Evolutionary conservation across 768 basidiomycete genomes (phyloP), one percentile per base, ranked within the genome.

Genomic region (Termitomyces titanicus): DNA sequence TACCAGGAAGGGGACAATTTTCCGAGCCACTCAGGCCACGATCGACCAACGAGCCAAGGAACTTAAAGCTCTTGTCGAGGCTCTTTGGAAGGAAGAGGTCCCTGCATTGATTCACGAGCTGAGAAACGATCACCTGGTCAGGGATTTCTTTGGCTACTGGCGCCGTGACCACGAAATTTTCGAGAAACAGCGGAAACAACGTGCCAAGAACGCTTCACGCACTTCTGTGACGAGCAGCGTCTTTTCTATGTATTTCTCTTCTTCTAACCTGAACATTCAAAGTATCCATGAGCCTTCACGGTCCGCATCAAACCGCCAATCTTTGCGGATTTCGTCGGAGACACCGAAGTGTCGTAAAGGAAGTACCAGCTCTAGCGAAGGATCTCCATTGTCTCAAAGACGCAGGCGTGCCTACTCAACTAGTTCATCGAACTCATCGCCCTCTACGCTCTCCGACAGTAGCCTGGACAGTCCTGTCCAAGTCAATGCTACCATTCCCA

Each of bases 61-160:
- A 59, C 76, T 92, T 52, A 70, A 67, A 37, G 73, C 76, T 11
- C 76, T 92, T 61, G 73, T 92, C 27, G 68, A 80, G 33, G 77
- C 78, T 7, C 71, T 92, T 15, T 86, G 85, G 54, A 67, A 70
- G 35, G 79, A 81, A 22, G 78, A 84, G 38, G 76, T 88, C 46
- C 90, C 91, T 15, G 75, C 77, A 0, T 75, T 92, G 43, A 68
- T 92, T 47, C 70, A 75, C 53, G 91, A 92, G 54, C 76, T 93
- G 51, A 77, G 88, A 37, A 72, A 72, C 17, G 79, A 79, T 25
- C 75, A 73, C 33, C 66, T 76, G 27, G 79, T 89, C 47, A 82
- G 82, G 3, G 86, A 92, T 65, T 93, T 92, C 69, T 93, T 93
- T 63, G 86, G 82, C 13, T 78, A 80, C 59, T 92, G 91, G 91